Evolutionary conservation across 371 early-diverging fungal genomes (phyloP).

Genomic region (Apophysomyces sp.): DNA sequence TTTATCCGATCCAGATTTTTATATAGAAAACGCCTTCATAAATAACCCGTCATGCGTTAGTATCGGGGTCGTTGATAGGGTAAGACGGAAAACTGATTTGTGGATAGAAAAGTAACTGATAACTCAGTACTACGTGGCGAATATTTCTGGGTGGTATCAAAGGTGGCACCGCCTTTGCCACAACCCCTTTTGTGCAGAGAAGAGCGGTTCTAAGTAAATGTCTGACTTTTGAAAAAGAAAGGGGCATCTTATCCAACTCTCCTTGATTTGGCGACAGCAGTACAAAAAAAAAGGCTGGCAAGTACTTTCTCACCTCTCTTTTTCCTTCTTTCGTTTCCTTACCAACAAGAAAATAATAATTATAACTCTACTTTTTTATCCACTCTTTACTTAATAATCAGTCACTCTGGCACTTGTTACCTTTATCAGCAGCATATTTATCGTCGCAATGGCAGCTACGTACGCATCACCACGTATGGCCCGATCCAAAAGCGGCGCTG

Average conservation of each 20-base stretch:
- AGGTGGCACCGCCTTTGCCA: not conserved
- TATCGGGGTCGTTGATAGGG: too few relatives aligned
- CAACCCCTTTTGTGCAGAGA: not conserved
- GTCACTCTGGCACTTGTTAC: not conserved
- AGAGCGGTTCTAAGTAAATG: not conserved
- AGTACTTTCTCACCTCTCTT: not conserved
- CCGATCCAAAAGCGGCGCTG: conserved; percentile 13
- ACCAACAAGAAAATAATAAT: not conserved
- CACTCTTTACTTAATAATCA: not conserved
- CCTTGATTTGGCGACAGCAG: conserved; percentile 8
- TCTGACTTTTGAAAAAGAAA: not conserved
- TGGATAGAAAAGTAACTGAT: too few relatives aligned
- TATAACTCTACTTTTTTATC: too few relatives aligned
- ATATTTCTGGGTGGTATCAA: too few relatives aligned
- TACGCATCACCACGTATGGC: conserved; percentile 8
- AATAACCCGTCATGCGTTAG: too few relatives aligned
- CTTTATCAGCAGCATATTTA: not conserved
- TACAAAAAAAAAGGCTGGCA: conserved; percentile 5
- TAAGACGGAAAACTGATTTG: too few relatives aligned
- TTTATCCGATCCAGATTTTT: too few relatives aligned
- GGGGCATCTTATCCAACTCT: not conserved
- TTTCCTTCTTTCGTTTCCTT: not conserved
- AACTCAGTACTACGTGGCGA: too few relatives aligned
- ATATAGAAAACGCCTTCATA: too few relatives aligned
- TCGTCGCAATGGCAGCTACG: not conserved